These are phyloP conservation scores for Holtermannia corniformis DNA, from an alignment of 768 basidiomycete species.

Conservation along the genomic window DNA sequence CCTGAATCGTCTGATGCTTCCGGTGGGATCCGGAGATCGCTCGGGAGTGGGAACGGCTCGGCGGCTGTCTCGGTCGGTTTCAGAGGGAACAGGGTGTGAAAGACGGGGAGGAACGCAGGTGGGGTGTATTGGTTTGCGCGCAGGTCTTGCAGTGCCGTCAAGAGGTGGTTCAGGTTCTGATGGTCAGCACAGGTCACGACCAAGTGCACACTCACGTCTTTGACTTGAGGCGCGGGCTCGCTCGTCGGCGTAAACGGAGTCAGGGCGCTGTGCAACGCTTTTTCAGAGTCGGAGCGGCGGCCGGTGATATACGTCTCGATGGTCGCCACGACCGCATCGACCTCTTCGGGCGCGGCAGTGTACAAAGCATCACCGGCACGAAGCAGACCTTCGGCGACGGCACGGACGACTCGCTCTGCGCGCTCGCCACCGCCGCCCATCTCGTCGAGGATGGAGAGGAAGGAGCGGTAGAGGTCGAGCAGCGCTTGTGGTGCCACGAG, in stretches of 20 bases:
- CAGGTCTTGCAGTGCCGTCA: conserved; percentile 56
- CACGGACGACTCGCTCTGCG: conserved; percentile 32
- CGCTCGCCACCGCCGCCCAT: conserved; percentile 34
- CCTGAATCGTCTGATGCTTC: conserved; percentile 23
- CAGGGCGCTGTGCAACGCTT: conserved; percentile 57
- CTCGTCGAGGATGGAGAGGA: conserved; percentile 60
- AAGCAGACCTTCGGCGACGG: conserved; percentile 38
- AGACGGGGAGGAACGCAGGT: conserved; percentile 46
- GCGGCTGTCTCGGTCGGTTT: conserved; percentile 51
- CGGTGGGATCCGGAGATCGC: conserved; percentile 28
- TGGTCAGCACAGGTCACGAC: conserved; percentile 4
- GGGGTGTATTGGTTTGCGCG: conserved; percentile 53
- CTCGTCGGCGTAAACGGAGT: conserved; percentile 20
- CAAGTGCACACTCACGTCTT: conserved; percentile 10
- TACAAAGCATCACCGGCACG: conserved; percentile 54
- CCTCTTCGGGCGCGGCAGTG: conserved; percentile 51
- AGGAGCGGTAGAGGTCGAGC: conserved; percentile 68
- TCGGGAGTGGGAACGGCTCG: conserved; percentile 5
- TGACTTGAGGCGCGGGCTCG: conserved; percentile 5
- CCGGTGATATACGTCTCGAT: conserved; percentile 60
- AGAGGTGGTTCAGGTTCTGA: conserved; percentile 66
- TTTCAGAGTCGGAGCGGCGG: conserved; percentile 49
- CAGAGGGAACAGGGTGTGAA: conserved; percentile 45
- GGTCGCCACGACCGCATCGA: conserved; percentile 58
- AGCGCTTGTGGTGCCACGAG: conserved; percentile 70